These are phyloP conservation scores for Xylariaceae sp. DNA, from an alignment of 2,329 filamentous ascomycete genomes.

Conservation along the genomic window DNA sequence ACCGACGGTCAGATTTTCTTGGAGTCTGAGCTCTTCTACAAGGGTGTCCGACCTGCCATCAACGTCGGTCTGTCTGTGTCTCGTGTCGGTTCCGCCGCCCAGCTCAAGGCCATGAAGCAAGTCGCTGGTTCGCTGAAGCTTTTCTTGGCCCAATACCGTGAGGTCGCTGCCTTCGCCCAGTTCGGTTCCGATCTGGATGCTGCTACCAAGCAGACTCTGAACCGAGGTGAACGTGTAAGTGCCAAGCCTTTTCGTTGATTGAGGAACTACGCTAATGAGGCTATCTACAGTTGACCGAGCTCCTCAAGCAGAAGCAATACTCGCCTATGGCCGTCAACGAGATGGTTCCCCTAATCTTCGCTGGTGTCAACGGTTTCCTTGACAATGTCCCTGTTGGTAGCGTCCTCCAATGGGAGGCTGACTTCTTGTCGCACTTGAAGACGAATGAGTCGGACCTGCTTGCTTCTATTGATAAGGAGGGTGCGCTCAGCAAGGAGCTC, in stretches of 20 bases:
- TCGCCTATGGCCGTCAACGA: slow-evolving; percentile 97
- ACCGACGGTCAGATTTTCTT: slow-evolving; percentile 99
- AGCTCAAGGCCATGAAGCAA: slow-evolving; percentile 99
- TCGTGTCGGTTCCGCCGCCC: slow-evolving; percentile 98
- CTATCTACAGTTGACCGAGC: slow-evolving; percentile 74
- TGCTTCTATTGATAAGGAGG: slow-evolving; percentile 90
- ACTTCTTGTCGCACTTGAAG: slow-evolving; percentile 91
- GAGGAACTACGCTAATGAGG: slow-evolving; percentile 19
- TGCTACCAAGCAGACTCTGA: slow-evolving; percentile 97
- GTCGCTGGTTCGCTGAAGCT: slow-evolving; percentile 99
- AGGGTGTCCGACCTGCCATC: slow-evolving; percentile 99
- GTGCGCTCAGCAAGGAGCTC: slow-evolving; percentile 90
- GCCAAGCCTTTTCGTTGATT: slow-evolving; percentile 4
- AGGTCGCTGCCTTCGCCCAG: slow-evolving; percentile 98
- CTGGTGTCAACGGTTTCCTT: slow-evolving; percentile 97
- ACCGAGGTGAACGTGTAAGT: slow-evolving; percentile 94
- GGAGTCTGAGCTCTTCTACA: slow-evolving; percentile 99
- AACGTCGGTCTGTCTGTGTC: slow-evolving; percentile 99
- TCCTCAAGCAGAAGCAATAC: slow-evolving; percentile 99
- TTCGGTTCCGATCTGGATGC: slow-evolving; percentile 99
- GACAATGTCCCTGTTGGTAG: slow-evolving; percentile 87
- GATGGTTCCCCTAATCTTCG: slow-evolving; percentile 99
- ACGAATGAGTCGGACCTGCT: slow-evolving; percentile 85
- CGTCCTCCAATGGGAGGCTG: slow-evolving; percentile 91
- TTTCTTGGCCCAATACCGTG: slow-evolving; percentile 99